Evolutionary conservation across 768 basidiomycete species (phyloP).

Genomic region (Trametes punicea): DNA sequence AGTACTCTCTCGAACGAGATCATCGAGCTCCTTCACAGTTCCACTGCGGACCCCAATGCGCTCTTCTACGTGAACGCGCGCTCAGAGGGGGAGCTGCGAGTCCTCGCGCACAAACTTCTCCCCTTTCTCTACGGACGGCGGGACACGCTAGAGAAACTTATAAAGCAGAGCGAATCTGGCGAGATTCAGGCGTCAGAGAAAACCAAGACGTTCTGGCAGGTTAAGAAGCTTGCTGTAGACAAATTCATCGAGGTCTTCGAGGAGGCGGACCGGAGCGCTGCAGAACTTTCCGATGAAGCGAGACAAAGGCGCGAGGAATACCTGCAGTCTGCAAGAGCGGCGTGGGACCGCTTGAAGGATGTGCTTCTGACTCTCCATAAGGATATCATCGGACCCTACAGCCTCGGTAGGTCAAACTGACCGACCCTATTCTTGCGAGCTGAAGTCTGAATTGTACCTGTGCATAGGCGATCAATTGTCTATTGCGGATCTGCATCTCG

Average conservation of each 20-base stretch:
- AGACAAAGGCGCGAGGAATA: conserved; percentile 45
- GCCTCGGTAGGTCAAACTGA: conserved; percentile 48
- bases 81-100: conserved; percentile 47
- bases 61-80: conserved; percentile 60
- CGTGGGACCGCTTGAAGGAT: conserved; percentile 50
- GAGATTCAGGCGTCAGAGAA: conserved; percentile 55
- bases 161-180: conserved; percentile 50
- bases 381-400: conserved; percentile 61
- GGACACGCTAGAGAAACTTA: conserved; percentile 40
- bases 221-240: conserved; percentile 46
- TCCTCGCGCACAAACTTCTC: conserved; percentile 41
- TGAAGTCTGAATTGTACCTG: background rate
- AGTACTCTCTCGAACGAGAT: conserved; percentile 41
- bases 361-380: conserved; percentile 47
- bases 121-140: conserved; percentile 46
- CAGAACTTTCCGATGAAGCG: conserved; percentile 38
- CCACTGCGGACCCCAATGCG: conserved; percentile 58
- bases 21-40: conserved; percentile 59
- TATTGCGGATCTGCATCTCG: conserved; percentile 77
- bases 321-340: conserved; percentile 44
- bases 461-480: conserved; percentile 80
- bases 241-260: conserved; percentile 44
- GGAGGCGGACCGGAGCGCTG: conserved; percentile 39
- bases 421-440: background rate
- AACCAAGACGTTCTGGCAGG: conserved; percentile 58